Percentiles rank a stretch among this genome's conserved stretches.
phyloP scores from a whole-genome alignment of 306 rosid species.

The Ormosia semicastrata region DNA sequence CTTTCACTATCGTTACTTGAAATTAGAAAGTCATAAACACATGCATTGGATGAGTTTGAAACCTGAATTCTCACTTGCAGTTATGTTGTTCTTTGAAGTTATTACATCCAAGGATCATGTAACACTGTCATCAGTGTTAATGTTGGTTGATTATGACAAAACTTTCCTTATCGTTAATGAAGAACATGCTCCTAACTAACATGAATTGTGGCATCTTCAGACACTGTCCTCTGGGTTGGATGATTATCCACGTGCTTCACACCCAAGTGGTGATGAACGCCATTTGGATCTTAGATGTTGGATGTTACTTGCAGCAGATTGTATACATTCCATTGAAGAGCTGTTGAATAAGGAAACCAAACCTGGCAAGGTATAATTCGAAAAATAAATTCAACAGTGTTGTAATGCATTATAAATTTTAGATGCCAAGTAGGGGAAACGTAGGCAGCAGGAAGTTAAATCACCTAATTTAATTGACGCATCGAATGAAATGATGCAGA shows the following conservation, averaged over 20 bases:
- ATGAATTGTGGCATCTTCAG: slow-evolving; percentile 46
- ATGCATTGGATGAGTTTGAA: slow-evolving; percentile 9
- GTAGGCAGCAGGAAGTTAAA: background rate
- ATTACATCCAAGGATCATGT: slow-evolving; percentile 1
- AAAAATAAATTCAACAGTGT: background rate
- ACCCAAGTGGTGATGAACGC: slow-evolving; percentile 84
- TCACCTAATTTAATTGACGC: slow-evolving; percentile 9
- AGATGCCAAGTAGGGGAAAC: background rate
- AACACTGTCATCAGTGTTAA: background rate
- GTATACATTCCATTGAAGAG: slow-evolving; percentile 73
- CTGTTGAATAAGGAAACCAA: slow-evolving; percentile 49
- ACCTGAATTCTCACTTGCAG: slow-evolving; percentile 5
- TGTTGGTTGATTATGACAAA: slow-evolving; percentile 12
- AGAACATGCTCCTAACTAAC: slow-evolving; percentile 24
- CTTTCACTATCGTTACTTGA: background rate
- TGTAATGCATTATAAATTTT: background rate
- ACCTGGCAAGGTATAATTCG: slow-evolving; percentile 52
- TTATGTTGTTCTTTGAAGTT: slow-evolving; percentile 17
- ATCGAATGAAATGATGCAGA: slow-evolving; percentile 53
- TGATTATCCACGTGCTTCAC: slow-evolving; percentile 98
- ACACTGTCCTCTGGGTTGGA: slow-evolving; percentile 91
- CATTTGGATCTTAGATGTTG: slow-evolving; percentile 95
- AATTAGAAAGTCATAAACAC: background rate
- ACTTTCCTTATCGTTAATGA: slow-evolving; percentile 3
- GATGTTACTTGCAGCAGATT: slow-evolving; percentile 96